phyloP scores from a whole-genome alignment of 495 filamentous ascomycete species.

The Daldinia decipiens region DNA sequence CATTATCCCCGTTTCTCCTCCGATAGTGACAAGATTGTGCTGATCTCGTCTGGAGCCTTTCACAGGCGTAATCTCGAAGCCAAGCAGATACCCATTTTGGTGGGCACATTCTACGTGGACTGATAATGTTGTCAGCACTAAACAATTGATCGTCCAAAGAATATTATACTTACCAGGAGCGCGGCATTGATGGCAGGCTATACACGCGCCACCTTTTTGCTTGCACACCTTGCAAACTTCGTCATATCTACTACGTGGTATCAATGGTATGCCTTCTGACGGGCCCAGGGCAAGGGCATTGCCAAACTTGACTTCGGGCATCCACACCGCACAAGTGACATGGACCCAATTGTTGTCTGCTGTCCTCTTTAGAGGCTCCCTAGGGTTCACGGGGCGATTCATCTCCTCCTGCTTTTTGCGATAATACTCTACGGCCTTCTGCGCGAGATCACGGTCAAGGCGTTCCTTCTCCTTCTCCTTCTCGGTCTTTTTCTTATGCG shows the following conservation, averaged over 20 bases:
- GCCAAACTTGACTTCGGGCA: constrained; percentile 89
- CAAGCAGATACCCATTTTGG: constrained; percentile 80
- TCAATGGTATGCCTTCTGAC: constrained; percentile 85
- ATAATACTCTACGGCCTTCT: constrained; percentile 78
- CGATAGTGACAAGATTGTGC: constrained; percentile 76
- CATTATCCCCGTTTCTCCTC: constrained; percentile 78
- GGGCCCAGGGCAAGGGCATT: constrained; percentile 81
- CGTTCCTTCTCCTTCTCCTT: constrained; percentile 90
- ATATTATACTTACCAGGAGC: constrained; percentile 57
- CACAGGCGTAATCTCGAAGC: constrained; percentile 89
- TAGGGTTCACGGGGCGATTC: constrained; percentile 82
- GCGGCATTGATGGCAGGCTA: constrained; percentile 84
- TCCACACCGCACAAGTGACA: constrained; percentile 90
- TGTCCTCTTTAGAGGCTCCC: constrained; percentile 92
- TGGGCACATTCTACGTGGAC: constrained; percentile 94
- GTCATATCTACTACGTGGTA: constrained; percentile 73
- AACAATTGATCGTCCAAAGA: constrained; percentile 2
- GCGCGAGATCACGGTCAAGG: constrained; percentile 80
- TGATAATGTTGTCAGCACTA: constrained; percentile 41
- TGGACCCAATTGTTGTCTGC: constrained; percentile 99
- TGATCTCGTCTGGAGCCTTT: constrained; percentile 86
- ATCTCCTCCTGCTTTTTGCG: constrained; percentile 81
- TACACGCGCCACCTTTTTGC: constrained; percentile 74
- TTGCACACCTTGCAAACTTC: constrained; percentile 90
- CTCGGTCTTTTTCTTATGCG: constrained; percentile 92